Evolutionary conservation across 306 rosid species (phyloP).

Genomic region (Oxytropis ochrocephala): DNA sequence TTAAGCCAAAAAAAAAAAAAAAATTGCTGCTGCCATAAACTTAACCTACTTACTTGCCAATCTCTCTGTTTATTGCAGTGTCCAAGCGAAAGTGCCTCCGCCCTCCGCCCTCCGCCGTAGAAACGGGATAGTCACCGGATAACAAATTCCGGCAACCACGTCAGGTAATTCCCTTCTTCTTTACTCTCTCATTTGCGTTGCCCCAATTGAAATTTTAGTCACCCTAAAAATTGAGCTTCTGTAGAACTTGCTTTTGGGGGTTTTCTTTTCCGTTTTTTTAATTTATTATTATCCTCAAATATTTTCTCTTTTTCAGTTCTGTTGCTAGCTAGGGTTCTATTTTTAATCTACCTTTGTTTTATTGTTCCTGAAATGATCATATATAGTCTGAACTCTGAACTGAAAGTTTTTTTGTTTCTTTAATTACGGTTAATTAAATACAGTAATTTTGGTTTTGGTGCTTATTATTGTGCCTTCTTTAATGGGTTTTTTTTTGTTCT

Average conservation of each 20-base stretch:
- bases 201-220: neutral
- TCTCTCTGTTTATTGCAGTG: neutral
- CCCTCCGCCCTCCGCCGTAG: neutral
- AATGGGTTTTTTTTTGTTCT: neutral
- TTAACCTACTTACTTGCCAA: neutral
- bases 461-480: neutral
- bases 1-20: too few relatives aligned
- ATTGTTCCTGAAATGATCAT: neutral
- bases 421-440: neutral
- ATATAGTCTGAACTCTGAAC: constrained; percentile 4
- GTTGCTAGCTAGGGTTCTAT: neutral
- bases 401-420: neutral
- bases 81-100: neutral
- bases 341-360: neutral
- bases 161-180: constrained; percentile 11
- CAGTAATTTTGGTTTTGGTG: neutral
- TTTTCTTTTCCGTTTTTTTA: neutral
- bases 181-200: neutral
- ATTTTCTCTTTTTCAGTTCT: neutral
- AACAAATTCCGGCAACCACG: constrained; percentile 11
- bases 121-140: neutral
- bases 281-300: neutral
- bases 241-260: neutral
- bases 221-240: neutral
- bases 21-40: neutral